Evolutionary conservation across 257 asterid species (phyloP).

Genomic region (Ballota nigra): DNA sequence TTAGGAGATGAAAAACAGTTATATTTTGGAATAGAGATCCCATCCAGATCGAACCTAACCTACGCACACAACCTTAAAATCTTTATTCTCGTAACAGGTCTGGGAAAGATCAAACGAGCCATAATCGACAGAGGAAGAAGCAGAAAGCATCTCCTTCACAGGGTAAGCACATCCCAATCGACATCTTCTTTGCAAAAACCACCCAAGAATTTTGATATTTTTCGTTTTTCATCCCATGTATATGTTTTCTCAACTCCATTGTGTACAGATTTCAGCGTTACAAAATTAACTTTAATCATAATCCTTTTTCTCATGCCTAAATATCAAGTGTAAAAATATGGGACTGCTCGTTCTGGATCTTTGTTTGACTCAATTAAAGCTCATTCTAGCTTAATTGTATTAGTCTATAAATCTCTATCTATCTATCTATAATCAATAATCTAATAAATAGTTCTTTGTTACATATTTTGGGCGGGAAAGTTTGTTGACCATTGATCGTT

Average conservation of each 20-base stretch:
- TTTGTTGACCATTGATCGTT: too few relatives aligned
- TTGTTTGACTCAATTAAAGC: too few relatives aligned
- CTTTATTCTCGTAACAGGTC: conserved; percentile 37
- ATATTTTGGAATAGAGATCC: neutral
- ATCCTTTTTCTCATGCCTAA: neutral
- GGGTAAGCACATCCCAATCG: conserved; percentile 73
- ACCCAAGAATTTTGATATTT: conserved; percentile 43
- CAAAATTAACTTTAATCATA: neutral
- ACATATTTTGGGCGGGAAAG: too few relatives aligned
- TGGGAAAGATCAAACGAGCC: conserved; percentile 41
- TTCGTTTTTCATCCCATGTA: conserved; percentile 5
- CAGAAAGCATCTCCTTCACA: conserved; percentile 47
- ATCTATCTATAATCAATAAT: too few relatives aligned
- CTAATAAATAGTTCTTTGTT: too few relatives aligned
- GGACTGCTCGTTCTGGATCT: too few relatives aligned
- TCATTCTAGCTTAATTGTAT: too few relatives aligned
- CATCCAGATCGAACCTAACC: neutral
- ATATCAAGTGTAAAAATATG: neutral
- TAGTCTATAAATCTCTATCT: too few relatives aligned
- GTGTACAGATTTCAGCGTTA: neutral
- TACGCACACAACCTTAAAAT: neutral
- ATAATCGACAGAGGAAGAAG: conserved; percentile 53
- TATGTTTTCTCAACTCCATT: neutral
- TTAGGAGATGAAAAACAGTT: neutral
- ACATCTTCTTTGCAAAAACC: conserved; percentile 60